Evolutionary conservation across 163 green algal genomes (phyloP), one percentile per base, ranked within the genome.

Genomic region (Coccomyxa subellipsoidea): DNA sequence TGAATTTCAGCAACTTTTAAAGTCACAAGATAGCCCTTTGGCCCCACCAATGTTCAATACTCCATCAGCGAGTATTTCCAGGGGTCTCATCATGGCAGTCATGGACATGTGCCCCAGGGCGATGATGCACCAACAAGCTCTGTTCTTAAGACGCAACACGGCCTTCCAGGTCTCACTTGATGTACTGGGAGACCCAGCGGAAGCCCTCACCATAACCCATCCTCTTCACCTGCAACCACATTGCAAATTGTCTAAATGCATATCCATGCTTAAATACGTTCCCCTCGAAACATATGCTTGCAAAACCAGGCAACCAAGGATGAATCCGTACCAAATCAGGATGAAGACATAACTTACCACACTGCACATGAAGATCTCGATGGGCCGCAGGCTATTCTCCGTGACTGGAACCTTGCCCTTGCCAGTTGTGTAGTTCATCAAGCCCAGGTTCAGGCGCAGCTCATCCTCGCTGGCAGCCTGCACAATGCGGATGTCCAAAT

Each of bases 121-220:
- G n/a, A n/a, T n/a, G n/a, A n/a, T n/a, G n/a, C n/a, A n/a, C n/a
- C n/a, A n/a, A n/a, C n/a, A n/a, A n/a, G n/a, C n/a, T n/a, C n/a
- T n/a, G n/a, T n/a, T n/a, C n/a, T n/a, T n/a, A n/a, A n/a, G n/a
- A n/a, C n/a, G n/a, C n/a, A n/a, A n/a, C n/a, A n/a, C n/a, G n/a
- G n/a, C n/a, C n/a, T n/a, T n/a, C n/a, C n/a, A n/a, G n/a, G n/a
- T 12, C 76, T 77, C 54, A 98, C 90, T 99, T 98, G 89, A 99
- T 98, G 92, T 99, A 99, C 89, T 99, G 96, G 3, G 92, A 96
- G 35, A 99, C 82, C 96, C 97, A 99, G 75, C 94, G 92, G 95
- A 99, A 99, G 36, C 96, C 97, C 69, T 99, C 97, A 35, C 94
- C 95, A 86, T 99, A 99, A 27, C 96, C 96, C 95, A 98, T 94